Conservation (phyloP, 1,284 basidiomycete genomes). For the Agaricales sp. region DNA sequence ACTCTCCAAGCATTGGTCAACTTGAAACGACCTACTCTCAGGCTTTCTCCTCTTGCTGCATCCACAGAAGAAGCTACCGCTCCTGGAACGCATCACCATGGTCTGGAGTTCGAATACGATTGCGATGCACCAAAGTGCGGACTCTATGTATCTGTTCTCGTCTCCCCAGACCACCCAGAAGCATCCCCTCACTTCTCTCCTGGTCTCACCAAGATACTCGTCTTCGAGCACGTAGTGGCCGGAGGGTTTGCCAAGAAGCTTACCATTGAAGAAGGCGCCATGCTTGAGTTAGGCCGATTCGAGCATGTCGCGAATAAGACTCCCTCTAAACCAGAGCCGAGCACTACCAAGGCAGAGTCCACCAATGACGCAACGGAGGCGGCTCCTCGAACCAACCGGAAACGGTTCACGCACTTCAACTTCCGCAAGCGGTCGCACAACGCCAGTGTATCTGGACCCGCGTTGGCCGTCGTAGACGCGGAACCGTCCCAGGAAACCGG, state of each 20-base stretch:
- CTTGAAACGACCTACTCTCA: constrained; percentile 76
- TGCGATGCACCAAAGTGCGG: constrained; percentile 76
- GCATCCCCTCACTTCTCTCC: constrained; percentile 29
- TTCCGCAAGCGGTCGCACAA: constrained; percentile 42
- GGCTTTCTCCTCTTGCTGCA: constrained; percentile 52
- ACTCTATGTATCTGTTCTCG: constrained; percentile 64
- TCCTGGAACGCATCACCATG: constrained; percentile 46
- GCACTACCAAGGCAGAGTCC: constrained; percentile 11
- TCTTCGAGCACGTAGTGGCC: constrained; percentile 66
- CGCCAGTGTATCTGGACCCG: constrained; percentile 55
- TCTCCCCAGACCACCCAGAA: constrained; percentile 49
- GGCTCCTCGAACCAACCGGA: constrained; percentile 11
- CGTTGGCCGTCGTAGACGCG: constrained; percentile 65
- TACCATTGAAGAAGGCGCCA: constrained; percentile 63
- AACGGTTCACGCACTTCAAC: constrained; percentile 50
- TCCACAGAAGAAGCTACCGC: constrained; percentile 31
- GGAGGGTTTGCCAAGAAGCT: constrained; percentile 75
- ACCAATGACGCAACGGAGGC: constrained; percentile 9
- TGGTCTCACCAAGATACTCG: constrained; percentile 39
- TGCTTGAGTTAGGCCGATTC: constrained; percentile 61
- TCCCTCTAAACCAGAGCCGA: constrained; percentile 11
- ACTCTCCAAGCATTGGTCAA: constrained; percentile 88
- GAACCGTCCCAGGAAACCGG: constrained; percentile 27
- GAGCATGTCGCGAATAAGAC: constrained; percentile 26
- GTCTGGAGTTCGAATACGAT: constrained; percentile 83